Evolutionary conservation across 2,329 filamentous ascomycete genomes (phyloP).

Genomic region (Phialocephala sp.): DNA sequence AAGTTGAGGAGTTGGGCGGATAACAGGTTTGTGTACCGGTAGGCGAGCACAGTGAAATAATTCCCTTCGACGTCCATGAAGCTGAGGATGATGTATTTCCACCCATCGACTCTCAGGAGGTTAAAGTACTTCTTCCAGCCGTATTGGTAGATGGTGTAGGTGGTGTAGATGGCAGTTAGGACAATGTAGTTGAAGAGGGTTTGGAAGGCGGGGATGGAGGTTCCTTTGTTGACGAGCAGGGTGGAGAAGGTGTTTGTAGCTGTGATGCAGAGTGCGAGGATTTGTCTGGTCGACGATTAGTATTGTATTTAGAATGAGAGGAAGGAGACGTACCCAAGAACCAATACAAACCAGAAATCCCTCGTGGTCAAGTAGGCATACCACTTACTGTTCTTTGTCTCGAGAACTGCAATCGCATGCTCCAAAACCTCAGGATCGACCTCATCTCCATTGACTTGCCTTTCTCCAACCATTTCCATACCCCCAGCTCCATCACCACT

Average conservation of each 20-base stretch:
- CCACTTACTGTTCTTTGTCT: conserved; percentile 61
- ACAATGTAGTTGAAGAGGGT: conserved; percentile 93
- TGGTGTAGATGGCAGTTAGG: conserved; percentile 81
- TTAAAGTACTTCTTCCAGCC: conserved; percentile 73
- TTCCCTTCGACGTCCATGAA: conserved; percentile 97
- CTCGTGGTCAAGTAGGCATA: conserved; percentile 79
- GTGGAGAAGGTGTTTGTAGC: conserved; percentile 89
- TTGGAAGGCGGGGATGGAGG: conserved; percentile 92
- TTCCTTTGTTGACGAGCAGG: conserved; percentile 70
- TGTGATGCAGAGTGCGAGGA: conserved; percentile 88
- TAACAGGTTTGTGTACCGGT: conserved; percentile 57
- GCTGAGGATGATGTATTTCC: conserved; percentile 91
- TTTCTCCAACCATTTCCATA: conserved; percentile 25
- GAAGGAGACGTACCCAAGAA: conserved; percentile 64
- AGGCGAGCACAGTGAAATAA: conserved; percentile 96
- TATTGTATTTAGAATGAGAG: conserved; percentile 11
- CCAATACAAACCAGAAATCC: conserved; percentile 86
- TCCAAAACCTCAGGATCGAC: conserved; percentile 37
- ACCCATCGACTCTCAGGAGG: conserved; percentile 74
- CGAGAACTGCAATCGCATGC: conserved; percentile 58
- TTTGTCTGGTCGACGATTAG: conserved; percentile 57
- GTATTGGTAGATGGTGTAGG: conserved; percentile 78
- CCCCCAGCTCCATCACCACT: conserved; percentile 24
- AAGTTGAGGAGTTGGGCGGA: conserved; percentile 90
- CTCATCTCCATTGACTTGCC: conserved; percentile 18